Percentiles rank a stretch among this genome's conserved stretches.
phyloP scores from a whole-genome alignment of 164 flowering plant species.

The Annona cherimola region DNA sequence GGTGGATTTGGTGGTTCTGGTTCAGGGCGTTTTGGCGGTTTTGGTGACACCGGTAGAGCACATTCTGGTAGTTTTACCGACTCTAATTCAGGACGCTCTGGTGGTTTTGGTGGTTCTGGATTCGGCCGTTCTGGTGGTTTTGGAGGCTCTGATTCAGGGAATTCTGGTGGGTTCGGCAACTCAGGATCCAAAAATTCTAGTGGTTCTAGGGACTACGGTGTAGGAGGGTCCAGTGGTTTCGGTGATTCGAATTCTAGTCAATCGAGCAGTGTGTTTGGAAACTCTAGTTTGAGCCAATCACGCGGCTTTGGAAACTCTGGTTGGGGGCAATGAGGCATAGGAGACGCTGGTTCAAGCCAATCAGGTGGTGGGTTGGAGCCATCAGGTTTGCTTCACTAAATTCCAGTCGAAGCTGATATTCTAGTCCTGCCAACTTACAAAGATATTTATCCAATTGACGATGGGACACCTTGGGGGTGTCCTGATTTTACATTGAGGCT shows the following conservation, averaged over 20 bases:
- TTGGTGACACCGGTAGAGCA: constrained; percentile 5
- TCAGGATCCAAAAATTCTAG: constrained; percentile 12
- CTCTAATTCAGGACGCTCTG: constrained; percentile 5
- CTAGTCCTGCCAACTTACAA: too few species aligned
- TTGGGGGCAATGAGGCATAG: background rate
- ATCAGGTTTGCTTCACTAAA: too few species aligned
- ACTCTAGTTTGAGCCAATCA: constrained; percentile 23
- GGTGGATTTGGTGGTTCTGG: constrained; percentile 10
- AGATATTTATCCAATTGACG: too few species aligned
- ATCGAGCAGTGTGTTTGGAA: constrained; percentile 9
- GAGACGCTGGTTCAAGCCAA: too few species aligned
- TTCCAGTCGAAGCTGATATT: too few species aligned
- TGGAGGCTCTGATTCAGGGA: constrained; percentile 27
- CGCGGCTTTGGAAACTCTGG: constrained; percentile 18
- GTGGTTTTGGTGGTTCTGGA: background rate
- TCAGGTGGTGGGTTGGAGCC: too few species aligned
- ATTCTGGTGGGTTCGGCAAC: constrained; percentile 24
- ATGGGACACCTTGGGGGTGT: too few species aligned
- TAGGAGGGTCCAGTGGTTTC: constrained; percentile 2
- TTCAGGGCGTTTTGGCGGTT: constrained; percentile 2
- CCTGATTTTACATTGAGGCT: too few species aligned
- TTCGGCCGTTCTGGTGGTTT: constrained; percentile 13
- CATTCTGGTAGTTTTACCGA: constrained; percentile 15
- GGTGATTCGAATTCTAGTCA: constrained; percentile 23
- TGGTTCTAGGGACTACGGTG: constrained; percentile 9